Conservation (phyloP, 768 basidiomycete genomes). For the Crassisporium funariophilum region DNA sequence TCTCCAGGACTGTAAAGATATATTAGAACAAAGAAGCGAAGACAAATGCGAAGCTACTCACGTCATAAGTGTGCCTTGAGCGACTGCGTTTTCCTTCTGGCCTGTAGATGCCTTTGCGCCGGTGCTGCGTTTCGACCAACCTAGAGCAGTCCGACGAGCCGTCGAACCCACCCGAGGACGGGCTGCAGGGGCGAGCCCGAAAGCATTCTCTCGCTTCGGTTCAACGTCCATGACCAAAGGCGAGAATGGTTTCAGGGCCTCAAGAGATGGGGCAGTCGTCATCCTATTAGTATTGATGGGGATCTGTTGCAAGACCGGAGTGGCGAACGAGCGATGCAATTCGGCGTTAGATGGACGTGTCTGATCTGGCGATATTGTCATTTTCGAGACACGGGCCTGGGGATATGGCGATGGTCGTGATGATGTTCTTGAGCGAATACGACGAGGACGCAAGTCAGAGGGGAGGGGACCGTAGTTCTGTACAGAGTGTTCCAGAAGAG, state of each 20-base stretch:
- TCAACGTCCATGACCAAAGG: conserved; percentile 40
- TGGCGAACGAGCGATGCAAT: conserved; percentile 6
- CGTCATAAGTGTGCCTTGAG: conserved; percentile 51
- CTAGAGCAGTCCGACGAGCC: conserved; percentile 58
- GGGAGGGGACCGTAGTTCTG: conserved; percentile 75
- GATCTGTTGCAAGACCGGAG: conserved; percentile 45
- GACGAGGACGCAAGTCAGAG: conserved; percentile 64
- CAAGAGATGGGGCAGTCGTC: conserved; percentile 37
- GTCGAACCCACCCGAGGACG: conserved; percentile 58
- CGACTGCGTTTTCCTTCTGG: conserved; percentile 55
- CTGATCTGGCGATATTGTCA: conserved; percentile 46
- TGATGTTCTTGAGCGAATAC: conserved; percentile 64
- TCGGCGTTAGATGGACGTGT: conserved; percentile 27
- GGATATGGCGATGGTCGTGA: conserved; percentile 80
- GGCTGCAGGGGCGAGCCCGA: conserved; percentile 34
- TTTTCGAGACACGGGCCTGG: conserved; percentile 45
- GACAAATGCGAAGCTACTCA: conserved; percentile 37
- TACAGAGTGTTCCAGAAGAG: conserved; percentile 71
- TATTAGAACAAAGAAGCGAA: conserved; percentile 1
- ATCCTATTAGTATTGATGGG: conserved; percentile 43
- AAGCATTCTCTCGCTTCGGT: conserved; percentile 40
- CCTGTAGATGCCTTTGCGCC: conserved; percentile 50
- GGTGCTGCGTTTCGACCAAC: conserved; percentile 64
- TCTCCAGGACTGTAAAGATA: conserved; percentile 43
- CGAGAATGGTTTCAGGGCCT: conserved; percentile 44